These are phyloP conservation scores for Sindora glabra DNA, from an alignment of 306 rosid genomes.

Conservation along the genomic window DNA sequence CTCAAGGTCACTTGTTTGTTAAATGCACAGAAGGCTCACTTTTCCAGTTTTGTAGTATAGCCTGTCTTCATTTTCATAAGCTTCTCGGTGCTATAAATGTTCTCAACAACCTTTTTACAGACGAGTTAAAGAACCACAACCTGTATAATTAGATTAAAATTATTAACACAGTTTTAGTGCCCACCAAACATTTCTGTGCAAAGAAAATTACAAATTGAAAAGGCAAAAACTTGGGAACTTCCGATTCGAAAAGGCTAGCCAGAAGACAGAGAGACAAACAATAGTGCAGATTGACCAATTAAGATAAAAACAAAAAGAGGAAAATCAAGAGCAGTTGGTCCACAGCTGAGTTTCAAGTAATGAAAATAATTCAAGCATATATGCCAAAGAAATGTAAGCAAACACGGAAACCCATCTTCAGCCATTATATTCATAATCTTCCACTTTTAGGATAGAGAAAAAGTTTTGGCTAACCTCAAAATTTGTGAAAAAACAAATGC, in stretches of 20 bases:
- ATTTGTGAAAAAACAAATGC: not conserved
- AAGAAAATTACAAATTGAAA: too few relatives aligned
- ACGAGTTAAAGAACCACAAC: constrained; percentile 8
- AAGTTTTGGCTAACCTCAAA: not conserved
- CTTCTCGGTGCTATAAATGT: constrained; percentile 13
- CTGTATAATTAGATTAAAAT: constrained; percentile 19
- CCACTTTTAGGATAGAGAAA: not conserved
- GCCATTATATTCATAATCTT: not conserved
- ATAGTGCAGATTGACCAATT: too few relatives aligned
- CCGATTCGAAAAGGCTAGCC: too few relatives aligned
- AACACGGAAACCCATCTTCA: not conserved
- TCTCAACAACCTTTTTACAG: not conserved
- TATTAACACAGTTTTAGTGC: not conserved
- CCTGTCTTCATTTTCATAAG: not conserved
- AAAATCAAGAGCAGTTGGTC: too few relatives aligned
- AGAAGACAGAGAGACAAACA: too few relatives aligned
- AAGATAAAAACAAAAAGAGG: too few relatives aligned
- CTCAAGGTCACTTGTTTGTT: not conserved
- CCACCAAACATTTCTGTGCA: too few relatives aligned
- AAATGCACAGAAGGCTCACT: not conserved
- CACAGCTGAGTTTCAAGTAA: not conserved
- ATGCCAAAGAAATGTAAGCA: not conserved
- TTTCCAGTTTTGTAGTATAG: not conserved
- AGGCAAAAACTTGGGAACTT: too few relatives aligned
- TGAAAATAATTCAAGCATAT: not conserved